Percentiles rank a stretch among this genome's conserved stretches.
Evolutionary conservation across 1,139 yeast genomes (phyloP).

Genomic region (Pichia sp.): DNA sequence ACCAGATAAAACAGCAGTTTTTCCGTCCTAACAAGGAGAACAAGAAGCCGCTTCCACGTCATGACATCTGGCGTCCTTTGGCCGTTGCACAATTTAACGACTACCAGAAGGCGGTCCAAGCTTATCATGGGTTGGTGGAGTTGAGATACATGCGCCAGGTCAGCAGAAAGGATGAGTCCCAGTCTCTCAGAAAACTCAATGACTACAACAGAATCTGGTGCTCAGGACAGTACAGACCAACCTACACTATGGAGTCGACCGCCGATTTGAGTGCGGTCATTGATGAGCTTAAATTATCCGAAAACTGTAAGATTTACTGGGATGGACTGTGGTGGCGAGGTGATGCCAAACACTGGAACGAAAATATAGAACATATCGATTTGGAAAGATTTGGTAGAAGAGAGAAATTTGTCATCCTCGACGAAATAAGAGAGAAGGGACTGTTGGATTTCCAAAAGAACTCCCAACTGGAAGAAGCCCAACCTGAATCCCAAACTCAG

Average conservation of each 20-base stretch:
- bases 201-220: constrained; percentile 80
- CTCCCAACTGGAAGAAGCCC: not conserved
- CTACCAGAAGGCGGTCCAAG: constrained; percentile 65
- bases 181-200: constrained; percentile 65
- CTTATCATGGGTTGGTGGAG: constrained; percentile 70
- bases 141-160: constrained; percentile 71
- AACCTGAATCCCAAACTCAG: not conserved
- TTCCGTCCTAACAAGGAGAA: constrained; percentile 86
- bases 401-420: constrained; percentile 60
- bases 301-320: constrained; percentile 59
- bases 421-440: constrained; percentile 45
- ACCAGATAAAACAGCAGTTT: constrained; percentile 70
- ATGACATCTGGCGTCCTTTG: constrained; percentile 89
- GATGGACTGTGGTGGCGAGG: constrained; percentile 87
- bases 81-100: constrained; percentile 71
- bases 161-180: constrained; percentile 54
- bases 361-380: constrained; percentile 51
- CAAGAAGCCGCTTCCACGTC: constrained; percentile 70
- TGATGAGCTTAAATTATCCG: constrained; percentile 52
- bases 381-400: constrained; percentile 60
- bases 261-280: constrained; percentile 76
- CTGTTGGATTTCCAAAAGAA: constrained; percentile 27
- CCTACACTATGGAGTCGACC: constrained; percentile 86
- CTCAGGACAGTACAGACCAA: constrained; percentile 83
- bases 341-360: constrained; percentile 61